A percentile compares a stretch with the other conserved stretches of the same genome.
Evolutionary conservation across 1,284 basidiomycete genomes (phyloP).

Genomic region (Apiotrichum sp.): DNA sequence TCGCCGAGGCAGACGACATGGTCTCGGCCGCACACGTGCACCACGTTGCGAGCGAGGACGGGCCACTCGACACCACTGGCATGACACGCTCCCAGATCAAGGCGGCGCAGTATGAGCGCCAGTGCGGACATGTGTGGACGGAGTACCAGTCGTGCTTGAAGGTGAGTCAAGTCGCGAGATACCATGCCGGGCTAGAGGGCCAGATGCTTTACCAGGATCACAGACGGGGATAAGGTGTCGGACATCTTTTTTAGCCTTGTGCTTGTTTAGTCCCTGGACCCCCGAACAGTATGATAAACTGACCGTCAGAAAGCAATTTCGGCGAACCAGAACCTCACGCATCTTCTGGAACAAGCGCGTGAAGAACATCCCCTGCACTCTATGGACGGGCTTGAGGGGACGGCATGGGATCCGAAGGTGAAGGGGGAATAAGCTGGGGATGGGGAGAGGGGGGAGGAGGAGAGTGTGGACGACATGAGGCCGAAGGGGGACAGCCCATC

Average conservation of each 20-base stretch:
- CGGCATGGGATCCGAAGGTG: conserved; percentile 34
- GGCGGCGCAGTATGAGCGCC: conserved; percentile 72
- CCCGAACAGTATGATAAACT: neutral
- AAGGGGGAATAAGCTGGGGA: neutral
- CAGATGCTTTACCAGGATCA: no score
- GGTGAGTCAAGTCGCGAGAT: conserved; percentile 46
- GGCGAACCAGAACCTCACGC: conserved; percentile 63
- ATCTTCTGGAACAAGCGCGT: conserved; percentile 69
- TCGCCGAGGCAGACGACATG: conserved; percentile 14
- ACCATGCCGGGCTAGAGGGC: no score
- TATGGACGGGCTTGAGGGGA: conserved; percentile 35
- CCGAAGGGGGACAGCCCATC: no score
- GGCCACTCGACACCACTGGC: conserved; percentile 32
- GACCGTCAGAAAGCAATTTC: conserved; percentile 66
- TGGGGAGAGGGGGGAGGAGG: neutral
- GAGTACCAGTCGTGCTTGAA: conserved; percentile 74
- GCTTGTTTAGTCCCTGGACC: neutral
- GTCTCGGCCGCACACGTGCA: conserved; percentile 13
- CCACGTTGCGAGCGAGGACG: neutral
- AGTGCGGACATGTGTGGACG: conserved; percentile 73
- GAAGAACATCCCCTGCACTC: conserved; percentile 65
- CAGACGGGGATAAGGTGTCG: neutral
- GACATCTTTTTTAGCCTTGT: neutral
- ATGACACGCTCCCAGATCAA: conserved; percentile 42
- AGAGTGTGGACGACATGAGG: no score